A percentile compares a stretch with the other conserved stretches of the same genome.
Evolutionary conservation across 208 protist genomes (phyloP).

Genomic region (Acanthamoeba culbertsoni): DNA sequence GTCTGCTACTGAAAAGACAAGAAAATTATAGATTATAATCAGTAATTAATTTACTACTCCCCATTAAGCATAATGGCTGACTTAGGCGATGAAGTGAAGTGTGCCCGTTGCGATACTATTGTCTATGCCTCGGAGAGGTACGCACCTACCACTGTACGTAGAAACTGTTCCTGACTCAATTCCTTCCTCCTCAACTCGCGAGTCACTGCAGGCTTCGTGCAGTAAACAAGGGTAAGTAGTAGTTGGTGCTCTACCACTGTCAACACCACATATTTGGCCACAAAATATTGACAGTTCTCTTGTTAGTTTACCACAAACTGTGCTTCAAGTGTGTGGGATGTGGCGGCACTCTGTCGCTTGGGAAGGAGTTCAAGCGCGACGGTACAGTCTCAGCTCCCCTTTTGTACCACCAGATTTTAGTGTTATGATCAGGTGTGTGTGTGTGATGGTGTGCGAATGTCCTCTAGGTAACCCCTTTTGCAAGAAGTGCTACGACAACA

Average conservation of each 20-base stretch:
- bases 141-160: neutral
- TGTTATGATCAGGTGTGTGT: neutral
- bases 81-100: neutral
- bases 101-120: neutral
- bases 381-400: neutral
- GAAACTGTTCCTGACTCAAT: neutral
- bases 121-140: neutral
- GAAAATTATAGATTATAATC: neutral
- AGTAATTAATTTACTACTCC: neutral
- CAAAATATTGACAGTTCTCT: neutral
- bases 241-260: neutral
- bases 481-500: slow-evolving; percentile 14
- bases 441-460: neutral
- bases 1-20: neutral
- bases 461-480: neutral
- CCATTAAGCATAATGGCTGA: neutral
- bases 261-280: no score
- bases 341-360: neutral
- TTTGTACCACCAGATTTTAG: neutral
- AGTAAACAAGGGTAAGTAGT: neutral
- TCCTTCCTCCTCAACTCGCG: neutral
- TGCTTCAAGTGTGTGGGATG: slow-evolving; percentile 20
- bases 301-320: neutral
- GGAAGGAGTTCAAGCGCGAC: slow-evolving; percentile 35
- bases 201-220: neutral